phyloP scores from a whole-genome alignment of 352 stramenopile genomes.

The Pythium utonaiense region DNA sequence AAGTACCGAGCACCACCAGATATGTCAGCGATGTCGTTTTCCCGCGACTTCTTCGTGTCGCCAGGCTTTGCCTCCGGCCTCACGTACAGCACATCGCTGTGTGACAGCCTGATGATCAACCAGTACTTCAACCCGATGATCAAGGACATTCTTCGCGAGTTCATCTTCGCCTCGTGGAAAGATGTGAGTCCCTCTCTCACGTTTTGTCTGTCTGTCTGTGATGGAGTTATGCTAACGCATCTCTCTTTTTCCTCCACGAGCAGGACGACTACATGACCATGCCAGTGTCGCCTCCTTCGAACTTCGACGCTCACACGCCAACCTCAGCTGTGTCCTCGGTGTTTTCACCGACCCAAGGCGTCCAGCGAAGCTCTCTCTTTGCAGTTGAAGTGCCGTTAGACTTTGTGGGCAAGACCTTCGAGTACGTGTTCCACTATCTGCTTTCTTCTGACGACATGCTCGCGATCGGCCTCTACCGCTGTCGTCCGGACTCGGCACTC shows the following conservation, averaged over 20 bases:
- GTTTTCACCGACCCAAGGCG: conserved; percentile 22
- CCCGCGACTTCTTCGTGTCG: conserved; percentile 76
- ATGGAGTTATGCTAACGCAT: too few species aligned
- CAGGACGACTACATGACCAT: conserved; percentile 36
- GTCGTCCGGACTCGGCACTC: conserved; percentile 45
- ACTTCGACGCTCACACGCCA: conserved; percentile 21
- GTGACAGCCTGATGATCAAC: conserved; percentile 85
- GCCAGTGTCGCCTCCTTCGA: conserved; percentile 22
- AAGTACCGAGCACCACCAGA: not conserved
- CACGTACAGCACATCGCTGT: conserved; percentile 82
- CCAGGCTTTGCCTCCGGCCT: conserved; percentile 79
- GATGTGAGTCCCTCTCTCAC: conserved; percentile 47
- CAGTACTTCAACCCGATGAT: conserved; percentile 87
- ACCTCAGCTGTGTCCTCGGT: conserved; percentile 31
- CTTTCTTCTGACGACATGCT: conserved; percentile 79
- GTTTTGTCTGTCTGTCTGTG: too few species aligned
- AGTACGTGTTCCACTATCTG: conserved; percentile 81
- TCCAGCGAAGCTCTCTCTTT: conserved; percentile 75
- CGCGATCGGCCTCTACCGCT: conserved; percentile 73
- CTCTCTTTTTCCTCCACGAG: not conserved
- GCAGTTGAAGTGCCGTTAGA: conserved; percentile 76
- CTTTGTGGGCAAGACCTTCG: conserved; percentile 78
- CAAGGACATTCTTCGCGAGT: conserved; percentile 83
- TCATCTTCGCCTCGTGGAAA: conserved; percentile 80
- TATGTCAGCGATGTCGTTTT: conserved; percentile 52